These are phyloP conservation scores for Lunasporangiospora selenospora DNA, from an alignment of 192 early-diverging fungal species.

Conservation along the genomic window DNA sequence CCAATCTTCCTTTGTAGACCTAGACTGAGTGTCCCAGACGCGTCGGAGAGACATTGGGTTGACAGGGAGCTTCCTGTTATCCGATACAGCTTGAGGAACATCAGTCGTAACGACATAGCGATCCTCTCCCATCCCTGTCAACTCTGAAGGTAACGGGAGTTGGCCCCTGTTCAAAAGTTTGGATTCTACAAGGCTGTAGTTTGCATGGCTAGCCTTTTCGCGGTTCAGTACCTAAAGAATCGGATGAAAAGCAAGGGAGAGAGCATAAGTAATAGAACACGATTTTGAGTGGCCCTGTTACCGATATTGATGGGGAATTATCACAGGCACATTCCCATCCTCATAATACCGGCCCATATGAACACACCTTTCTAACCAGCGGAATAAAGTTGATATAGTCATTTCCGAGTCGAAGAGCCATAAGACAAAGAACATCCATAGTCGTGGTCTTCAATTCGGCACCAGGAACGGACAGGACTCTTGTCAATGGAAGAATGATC, in stretches of 20 bases:
- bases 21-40: slow-evolving; percentile 85
- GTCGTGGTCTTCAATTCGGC: slow-evolving; percentile 63
- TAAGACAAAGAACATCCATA: slow-evolving; percentile 83
- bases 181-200: slow-evolving; percentile 77
- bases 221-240: slow-evolving; percentile 51
- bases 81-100: slow-evolving; percentile 61
- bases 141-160: slow-evolving; percentile 56
- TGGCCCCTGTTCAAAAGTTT: slow-evolving; percentile 78
- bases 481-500: slow-evolving; percentile 83
- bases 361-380: slow-evolving; percentile 75
- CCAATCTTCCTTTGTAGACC: slow-evolving; percentile 94
- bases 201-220: slow-evolving; percentile 69
- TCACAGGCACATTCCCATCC: no score
- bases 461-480: slow-evolving; percentile 63
- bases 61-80: slow-evolving; percentile 77
- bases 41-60: slow-evolving; percentile 85
- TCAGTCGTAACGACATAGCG: slow-evolving; percentile 53
- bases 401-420: slow-evolving; percentile 82
- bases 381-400: slow-evolving; percentile 91
- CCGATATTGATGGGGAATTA: no score
- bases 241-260: neutral
- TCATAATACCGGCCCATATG: no score
- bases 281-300: no score
- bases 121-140: slow-evolving; percentile 37
- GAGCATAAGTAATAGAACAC: neutral